Evolutionary conservation across 331 rosid genomes (phyloP), one percentile per base, ranked within the genome.

Genomic region (Cucumis variabilis): DNA sequence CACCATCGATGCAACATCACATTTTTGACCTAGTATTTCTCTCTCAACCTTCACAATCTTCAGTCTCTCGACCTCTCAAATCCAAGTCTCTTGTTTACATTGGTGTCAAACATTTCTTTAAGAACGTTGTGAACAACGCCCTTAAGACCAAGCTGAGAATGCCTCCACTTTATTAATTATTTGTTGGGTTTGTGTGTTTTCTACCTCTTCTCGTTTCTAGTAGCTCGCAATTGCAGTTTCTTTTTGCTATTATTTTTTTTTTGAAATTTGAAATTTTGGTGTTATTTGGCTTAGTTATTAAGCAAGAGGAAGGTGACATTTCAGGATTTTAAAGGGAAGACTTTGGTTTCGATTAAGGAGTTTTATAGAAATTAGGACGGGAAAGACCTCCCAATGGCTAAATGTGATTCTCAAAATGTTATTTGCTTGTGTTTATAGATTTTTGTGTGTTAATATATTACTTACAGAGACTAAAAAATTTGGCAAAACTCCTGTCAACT

Each of bases 281-380:
- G 27, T 24, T 41, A 12, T 13, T 44, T 79, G 48, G 75, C 89
- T 85, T 90, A 96, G 98, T 93, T 97, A 12, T 93, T 97, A 6
- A 92, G 88, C 7, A 92, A 86, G 93, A 93, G 98, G 88, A 93
- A 89, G 89, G 98, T 97, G 82, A 97, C 98, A 7, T 48, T 97
- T 89, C 98, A 95, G 89, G 98, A 97, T 60, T 97, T 97, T 84
- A 91, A 90, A 83, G 98, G 98, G 89, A 93, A 88, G 87, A 92
- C 96, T 2, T 89, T 95, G 94, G 95, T 97, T 50, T 95, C 98
- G 9, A 93, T 97, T 12, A 91, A 98, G 79, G 96, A 97, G 90
- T 97, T 86, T 77, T 97, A 86, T 25, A 91, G 46, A 17, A 97
- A n/a, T n/a, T n/a, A 93, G 87, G 95, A 92, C 25, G 99, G 96